Evolutionary conservation across 2,329 filamentous ascomycete species (phyloP).

Genomic region (Cordyceps javanica): DNA sequence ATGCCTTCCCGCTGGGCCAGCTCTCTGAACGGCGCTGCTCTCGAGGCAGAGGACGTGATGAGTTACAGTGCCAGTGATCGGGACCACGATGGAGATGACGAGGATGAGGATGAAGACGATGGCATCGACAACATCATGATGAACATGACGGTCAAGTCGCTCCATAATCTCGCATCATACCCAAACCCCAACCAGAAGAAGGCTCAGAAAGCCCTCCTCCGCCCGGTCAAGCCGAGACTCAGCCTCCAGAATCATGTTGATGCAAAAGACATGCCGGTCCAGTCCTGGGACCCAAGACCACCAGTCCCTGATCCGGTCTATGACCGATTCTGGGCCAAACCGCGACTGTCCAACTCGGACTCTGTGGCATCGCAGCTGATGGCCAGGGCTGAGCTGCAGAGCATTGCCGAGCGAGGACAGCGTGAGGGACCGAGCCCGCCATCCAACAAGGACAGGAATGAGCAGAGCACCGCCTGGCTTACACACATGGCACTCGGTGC

Average conservation of each 20-base stretch:
- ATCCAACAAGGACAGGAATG: constrained; percentile 14
- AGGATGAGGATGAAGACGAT: constrained; percentile 24
- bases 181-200: constrained; percentile 47
- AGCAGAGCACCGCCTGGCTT: constrained; percentile 16
- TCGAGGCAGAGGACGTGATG: not conserved
- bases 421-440: not conserved
- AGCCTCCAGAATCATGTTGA: constrained; percentile 9
- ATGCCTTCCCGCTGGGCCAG: not conserved
- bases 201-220: constrained; percentile 41
- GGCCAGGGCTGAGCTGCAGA: constrained; percentile 6
- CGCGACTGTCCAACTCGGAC: constrained; percentile 7
- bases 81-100: constrained; percentile 19
- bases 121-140: constrained; percentile 26
- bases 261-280: not conserved
- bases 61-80: not conserved
- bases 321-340: not conserved
- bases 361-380: constrained; percentile 6
- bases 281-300: not conserved
- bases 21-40: not conserved
- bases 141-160: constrained; percentile 39
- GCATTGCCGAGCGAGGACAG: not conserved
- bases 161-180: constrained; percentile 50
- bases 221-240: constrained; percentile 21
- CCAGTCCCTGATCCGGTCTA: not conserved
- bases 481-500: constrained; percentile 32